Percentiles rank a stretch among this genome's conserved stretches.
Conservation (phyloP, 805 yeast species). For the Wickerhamomyces chaumierensis region DNA sequence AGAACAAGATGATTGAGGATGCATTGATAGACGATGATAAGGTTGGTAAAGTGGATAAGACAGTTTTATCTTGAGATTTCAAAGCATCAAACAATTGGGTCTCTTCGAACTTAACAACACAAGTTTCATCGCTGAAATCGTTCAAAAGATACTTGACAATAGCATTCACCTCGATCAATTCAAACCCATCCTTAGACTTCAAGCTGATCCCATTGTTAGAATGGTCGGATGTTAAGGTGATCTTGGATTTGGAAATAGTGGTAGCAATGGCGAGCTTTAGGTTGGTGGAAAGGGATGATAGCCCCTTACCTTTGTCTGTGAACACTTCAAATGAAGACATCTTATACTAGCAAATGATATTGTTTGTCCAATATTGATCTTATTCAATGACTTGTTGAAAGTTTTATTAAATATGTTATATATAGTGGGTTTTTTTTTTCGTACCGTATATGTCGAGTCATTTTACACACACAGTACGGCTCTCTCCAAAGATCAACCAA, state of each 20-base stretch:
- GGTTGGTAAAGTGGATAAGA: conserved; percentile 5
- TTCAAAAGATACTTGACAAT: conserved; percentile 51
- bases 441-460: too few species aligned
- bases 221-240: conserved; percentile 14
- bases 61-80: conserved; percentile 15
- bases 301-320: conserved; percentile 15
- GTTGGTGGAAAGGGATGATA: conserved; percentile 14
- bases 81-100: conserved; percentile 29
- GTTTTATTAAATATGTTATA: too few species aligned
- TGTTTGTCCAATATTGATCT: too few species aligned
- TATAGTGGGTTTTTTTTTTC: too few species aligned
- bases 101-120: conserved; percentile 32
- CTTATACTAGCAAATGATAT: too few species aligned
- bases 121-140: conserved; percentile 28
- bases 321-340: conserved; percentile 14
- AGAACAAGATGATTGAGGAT: conserved; percentile 46
- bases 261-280: conserved; percentile 20
- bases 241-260: conserved; percentile 9
- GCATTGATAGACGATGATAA: conserved; percentile 27
- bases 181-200: conserved; percentile 18
- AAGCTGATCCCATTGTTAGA: conserved; percentile 8
- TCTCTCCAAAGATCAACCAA: too few species aligned
- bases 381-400: too few species aligned
- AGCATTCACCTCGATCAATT: conserved; percentile 55
- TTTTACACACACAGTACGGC: too few species aligned